Conservation (phyloP, 2,329 filamentous ascomycete genomes). For the Cercospora zeae-maydis region DNA sequence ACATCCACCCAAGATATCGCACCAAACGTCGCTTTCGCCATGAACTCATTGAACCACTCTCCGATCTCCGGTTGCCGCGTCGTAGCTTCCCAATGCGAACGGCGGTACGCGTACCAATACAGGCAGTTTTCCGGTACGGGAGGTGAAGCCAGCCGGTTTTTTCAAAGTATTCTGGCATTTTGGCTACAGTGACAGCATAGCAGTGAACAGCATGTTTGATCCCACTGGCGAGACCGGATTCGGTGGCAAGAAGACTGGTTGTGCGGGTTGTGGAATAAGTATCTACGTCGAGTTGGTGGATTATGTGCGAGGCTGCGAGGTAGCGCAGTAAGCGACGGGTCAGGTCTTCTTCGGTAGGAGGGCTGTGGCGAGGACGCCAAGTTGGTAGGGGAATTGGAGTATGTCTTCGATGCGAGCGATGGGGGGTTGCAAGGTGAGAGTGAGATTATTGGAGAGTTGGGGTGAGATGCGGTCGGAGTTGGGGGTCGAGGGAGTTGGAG, state of each 20-base stretch:
- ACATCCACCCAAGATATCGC: neutral
- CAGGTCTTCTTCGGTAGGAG: neutral
- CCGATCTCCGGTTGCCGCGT: neutral
- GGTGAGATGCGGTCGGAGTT: neutral
- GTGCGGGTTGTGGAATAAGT: neutral
- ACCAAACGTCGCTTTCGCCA: neutral
- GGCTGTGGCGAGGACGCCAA: neutral
- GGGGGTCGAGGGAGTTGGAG: neutral
- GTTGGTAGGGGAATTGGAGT: neutral
- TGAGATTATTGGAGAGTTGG: neutral
- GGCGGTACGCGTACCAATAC: neutral
- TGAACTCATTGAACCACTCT: neutral
- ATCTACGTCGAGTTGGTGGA: neutral
- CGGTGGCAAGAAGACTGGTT: neutral
- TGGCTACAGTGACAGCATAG: neutral
- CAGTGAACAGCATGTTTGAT: neutral
- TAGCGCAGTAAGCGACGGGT: neutral
- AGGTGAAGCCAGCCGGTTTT: neutral
- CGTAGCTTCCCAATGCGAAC: neutral
- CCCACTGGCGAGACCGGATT: neutral
- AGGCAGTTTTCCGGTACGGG: neutral
- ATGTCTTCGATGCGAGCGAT: neutral
- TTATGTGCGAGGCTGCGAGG: neutral
- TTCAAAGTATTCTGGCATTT: neutral
- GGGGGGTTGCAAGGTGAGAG: neutral